Conservation (phyloP, 129 eudicot species). For the Daucus carota region DNA sequence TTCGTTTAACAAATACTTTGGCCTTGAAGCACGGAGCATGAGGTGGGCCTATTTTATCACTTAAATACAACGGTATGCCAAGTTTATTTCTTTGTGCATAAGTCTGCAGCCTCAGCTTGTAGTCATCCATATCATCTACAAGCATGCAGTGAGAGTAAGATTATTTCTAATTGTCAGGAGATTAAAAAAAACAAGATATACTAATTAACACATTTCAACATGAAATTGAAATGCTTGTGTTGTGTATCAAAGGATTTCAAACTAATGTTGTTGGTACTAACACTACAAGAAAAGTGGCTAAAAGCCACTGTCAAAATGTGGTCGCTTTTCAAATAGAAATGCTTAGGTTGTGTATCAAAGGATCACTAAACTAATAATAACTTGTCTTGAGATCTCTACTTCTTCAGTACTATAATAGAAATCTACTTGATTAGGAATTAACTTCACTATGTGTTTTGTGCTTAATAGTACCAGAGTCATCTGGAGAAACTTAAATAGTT, state of each 20-base stretch:
- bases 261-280: neutral
- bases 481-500: neutral
- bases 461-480: neutral
- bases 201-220: neutral
- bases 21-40: slow-evolving; percentile 21
- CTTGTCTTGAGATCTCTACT: too few relatives aligned
- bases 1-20: slow-evolving; percentile 16
- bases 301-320: too few relatives aligned
- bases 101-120: slow-evolving; percentile 28
- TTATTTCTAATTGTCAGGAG: neutral
- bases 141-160: slow-evolving; percentile 3
- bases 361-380: too few relatives aligned
- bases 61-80: slow-evolving; percentile 17
- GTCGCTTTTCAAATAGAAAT: too few relatives aligned
- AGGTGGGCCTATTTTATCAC: slow-evolving; percentile 19
- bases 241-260: neutral
- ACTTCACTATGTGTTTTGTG: neutral
- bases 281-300: too few relatives aligned
- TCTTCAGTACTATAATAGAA: too few relatives aligned
- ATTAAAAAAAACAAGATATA: neutral
- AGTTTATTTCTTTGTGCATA: slow-evolving; percentile 19
- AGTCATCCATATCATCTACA: slow-evolving; percentile 12
- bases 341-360: too few relatives aligned
- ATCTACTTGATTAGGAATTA: too few relatives aligned
- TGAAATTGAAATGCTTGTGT: neutral